Conservation (phyloP, 2,329 filamentous ascomycete species). For the Cladobotryum mycophilum region DNA sequence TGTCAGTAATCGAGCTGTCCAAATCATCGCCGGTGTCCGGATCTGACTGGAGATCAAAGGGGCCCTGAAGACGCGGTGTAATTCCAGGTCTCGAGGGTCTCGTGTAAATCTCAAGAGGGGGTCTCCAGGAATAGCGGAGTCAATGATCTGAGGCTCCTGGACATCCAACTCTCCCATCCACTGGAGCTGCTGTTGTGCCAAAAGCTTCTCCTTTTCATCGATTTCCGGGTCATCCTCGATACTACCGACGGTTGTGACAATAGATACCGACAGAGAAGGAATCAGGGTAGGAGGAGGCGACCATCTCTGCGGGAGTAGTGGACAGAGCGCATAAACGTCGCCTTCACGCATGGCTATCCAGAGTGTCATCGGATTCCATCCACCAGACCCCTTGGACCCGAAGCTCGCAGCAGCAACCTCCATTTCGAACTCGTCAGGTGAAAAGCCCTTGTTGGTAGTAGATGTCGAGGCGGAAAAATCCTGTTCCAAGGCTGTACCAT, state of each 20-base stretch:
- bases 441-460: constrained; percentile 73
- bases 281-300: constrained; percentile 69
- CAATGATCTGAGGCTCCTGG: constrained; percentile 53
- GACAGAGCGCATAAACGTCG: constrained; percentile 89
- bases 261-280: constrained; percentile 74
- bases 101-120: constrained; percentile 48
- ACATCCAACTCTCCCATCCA: constrained; percentile 62
- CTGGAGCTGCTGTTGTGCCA: constrained; percentile 58
- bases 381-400: constrained; percentile 57
- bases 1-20: constrained; percentile 53
- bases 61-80: constrained; percentile 56
- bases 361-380: constrained; percentile 93
- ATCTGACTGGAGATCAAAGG: constrained; percentile 52
- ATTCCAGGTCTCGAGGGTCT: constrained; percentile 52
- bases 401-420: constrained; percentile 88
- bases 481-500: constrained; percentile 74
- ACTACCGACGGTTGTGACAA: constrained; percentile 65
- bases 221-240: constrained; percentile 54
- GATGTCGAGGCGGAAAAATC: constrained; percentile 74
- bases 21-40: constrained; percentile 51
- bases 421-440: constrained; percentile 86
- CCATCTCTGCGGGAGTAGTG: constrained; percentile 83
- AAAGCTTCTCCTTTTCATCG: constrained; percentile 45
- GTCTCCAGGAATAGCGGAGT: constrained; percentile 40
- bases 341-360: constrained; percentile 96